Conservation (phyloP, 2,329 filamentous ascomycete genomes). For the Cladosporium velox region DNA sequence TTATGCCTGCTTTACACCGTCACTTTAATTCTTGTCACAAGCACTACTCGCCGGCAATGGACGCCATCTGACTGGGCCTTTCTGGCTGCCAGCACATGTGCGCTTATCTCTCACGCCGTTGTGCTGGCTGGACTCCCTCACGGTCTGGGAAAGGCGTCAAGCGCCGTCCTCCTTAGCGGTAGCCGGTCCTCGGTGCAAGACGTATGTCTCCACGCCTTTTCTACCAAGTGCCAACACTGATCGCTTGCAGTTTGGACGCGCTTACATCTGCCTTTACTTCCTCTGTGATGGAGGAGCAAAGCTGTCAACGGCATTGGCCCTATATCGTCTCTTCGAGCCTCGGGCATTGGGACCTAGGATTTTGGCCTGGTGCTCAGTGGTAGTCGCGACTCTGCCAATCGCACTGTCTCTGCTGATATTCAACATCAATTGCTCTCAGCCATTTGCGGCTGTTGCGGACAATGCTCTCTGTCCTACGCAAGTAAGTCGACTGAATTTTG, state of each 20-base stretch:
- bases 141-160: background rate
- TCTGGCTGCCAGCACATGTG: background rate
- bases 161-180: no score
- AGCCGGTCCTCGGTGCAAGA: background rate
- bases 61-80: background rate
- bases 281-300: background rate
- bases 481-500: background rate
- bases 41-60: background rate
- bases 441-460: background rate
- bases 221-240: background rate
- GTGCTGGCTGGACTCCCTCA: background rate
- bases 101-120: background rate
- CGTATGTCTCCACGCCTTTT: background rate
- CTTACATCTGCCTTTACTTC: background rate
- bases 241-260: background rate
- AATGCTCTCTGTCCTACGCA: background rate
- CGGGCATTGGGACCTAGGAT: background rate
- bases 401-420: background rate
- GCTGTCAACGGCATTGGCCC: background rate
- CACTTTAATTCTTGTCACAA: background rate
- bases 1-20: background rate
- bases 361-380: background rate
- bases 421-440: conserved; percentile 1
- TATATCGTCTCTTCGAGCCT: background rate
- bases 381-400: background rate